Evolutionary conservation across 2,329 filamentous ascomycete genomes (phyloP), one percentile per base, ranked within the genome.

Genomic region (Pseudogymnoascus destructans): DNA sequence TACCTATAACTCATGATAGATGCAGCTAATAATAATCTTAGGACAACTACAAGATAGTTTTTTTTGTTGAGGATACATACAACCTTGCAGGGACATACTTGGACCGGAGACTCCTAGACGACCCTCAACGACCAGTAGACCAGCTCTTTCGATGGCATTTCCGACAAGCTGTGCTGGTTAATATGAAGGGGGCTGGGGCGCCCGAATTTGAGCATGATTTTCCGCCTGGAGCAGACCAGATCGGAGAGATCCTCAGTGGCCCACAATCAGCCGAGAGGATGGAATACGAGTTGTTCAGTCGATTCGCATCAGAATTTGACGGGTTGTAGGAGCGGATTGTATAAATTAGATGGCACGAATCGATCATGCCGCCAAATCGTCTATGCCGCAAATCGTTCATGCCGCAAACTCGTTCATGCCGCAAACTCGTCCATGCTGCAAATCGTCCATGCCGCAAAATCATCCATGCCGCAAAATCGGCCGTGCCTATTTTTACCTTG

Each of bases 201-300:
- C 65, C 65, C 38, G n/a, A 46, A 8, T 65, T 64, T 32, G 65
- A 68, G 52, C 38, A 56, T 58, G 65, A 67, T 59, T 66, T 67
- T 57, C 65, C 64, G 3, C 65, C 65, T 1, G 65, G 65, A 9
- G 65, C 66, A 4, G 64, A 69, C 57, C 65, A 66, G 40, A 61
- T 71, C 54, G 64, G 64, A 10, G 60, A 65, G n/a, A 69, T 70
- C 46, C 60, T 66, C 71, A 69, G 81, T 80, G 79, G 80, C 77
- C 78, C 80, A 81, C 62, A 63, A 58, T 63, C 62, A 11, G 63
- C 57, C 23, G 59, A 67, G 27, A 62, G 65, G 36, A 67, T 68
- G 65, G 61, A 68, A 52, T 64, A 61, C 13, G 64, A 67, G 59
- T 42, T 69, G 3, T 67, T 67, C 54, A 65, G 36, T 59, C 61